Conservation (phyloP, 345 rosid genomes). For the Hypericum androsaemum region DNA sequence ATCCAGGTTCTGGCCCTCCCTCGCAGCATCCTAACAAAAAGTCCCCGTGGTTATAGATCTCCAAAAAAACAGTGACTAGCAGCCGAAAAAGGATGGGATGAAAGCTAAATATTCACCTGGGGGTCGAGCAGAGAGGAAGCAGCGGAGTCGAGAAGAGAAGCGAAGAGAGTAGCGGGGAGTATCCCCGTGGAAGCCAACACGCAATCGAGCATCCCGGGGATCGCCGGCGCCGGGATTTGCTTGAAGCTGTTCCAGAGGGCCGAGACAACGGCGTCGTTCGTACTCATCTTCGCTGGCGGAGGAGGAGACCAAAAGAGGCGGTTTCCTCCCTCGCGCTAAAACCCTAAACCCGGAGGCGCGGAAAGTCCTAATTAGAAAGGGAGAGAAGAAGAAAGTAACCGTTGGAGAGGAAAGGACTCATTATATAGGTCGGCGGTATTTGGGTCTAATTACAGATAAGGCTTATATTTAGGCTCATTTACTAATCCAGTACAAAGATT, state of each 20-base stretch:
- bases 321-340: too few relatives aligned
- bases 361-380: too few relatives aligned
- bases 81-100: not conserved
- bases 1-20: slow-evolving; percentile 33
- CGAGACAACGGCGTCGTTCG: slow-evolving; percentile 33
- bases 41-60: not conserved
- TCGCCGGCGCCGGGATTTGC: slow-evolving; percentile 52
- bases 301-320: too few relatives aligned
- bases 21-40: slow-evolving; percentile 29
- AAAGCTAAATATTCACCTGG: slow-evolving; percentile 23
- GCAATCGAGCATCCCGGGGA: slow-evolving; percentile 81
- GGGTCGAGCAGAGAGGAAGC: slow-evolving; percentile 14
- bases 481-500: too few relatives aligned
- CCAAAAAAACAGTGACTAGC: not conserved
- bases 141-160: slow-evolving; percentile 32
- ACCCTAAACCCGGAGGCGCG: too few relatives aligned
- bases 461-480: too few relatives aligned
- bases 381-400: too few relatives aligned
- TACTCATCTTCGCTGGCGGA: slow-evolving; percentile 8
- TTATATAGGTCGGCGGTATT: too few relatives aligned
- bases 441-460: too few relatives aligned
- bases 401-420: too few relatives aligned
- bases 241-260: slow-evolving; percentile 52
- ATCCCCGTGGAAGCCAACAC: slow-evolving; percentile 55
- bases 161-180: slow-evolving; percentile 48